These are phyloP conservation scores for Phytopythium litorale DNA, from an alignment of 352 stramenopile species.

Conservation along the genomic window DNA sequence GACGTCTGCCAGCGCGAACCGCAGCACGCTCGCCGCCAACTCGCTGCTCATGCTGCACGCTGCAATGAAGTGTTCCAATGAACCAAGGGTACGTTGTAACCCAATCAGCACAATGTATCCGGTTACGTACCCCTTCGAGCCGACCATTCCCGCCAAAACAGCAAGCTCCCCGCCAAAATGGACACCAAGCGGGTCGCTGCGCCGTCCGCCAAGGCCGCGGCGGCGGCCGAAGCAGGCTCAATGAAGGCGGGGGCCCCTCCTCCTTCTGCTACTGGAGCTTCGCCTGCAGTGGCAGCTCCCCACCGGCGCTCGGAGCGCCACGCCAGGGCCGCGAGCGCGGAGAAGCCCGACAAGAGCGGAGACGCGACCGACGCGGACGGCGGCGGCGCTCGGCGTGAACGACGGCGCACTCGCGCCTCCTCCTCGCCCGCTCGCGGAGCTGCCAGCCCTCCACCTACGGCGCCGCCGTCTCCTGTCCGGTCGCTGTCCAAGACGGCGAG, in stretches of 20 bases:
- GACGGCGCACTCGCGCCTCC: not conserved
- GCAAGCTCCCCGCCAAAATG: not conserved
- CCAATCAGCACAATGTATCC: not conserved
- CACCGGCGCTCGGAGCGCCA: constrained; percentile 23
- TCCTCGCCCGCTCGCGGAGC: constrained; percentile 7
- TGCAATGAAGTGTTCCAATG: not conserved
- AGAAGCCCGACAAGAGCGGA: not conserved
- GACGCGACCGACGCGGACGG: constrained; percentile 1
- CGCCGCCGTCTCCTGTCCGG: constrained; percentile 5
- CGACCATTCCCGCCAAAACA: not conserved
- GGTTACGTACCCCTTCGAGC: not conserved
- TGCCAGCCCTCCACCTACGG: constrained; percentile 9
- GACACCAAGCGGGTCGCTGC: constrained; percentile 29
- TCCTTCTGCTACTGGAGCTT: not conserved
- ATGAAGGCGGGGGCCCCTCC: not conserved
- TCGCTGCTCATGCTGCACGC: constrained; percentile 17
- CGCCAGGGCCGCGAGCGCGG: not conserved
- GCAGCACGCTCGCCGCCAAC: constrained; percentile 35
- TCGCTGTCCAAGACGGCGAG: not conserved
- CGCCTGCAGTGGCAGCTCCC: not conserved
- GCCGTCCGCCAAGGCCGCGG: constrained; percentile 14
- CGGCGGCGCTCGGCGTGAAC: constrained; percentile 1
- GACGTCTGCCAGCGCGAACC: constrained; percentile 35
- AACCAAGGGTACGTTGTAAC: not conserved
- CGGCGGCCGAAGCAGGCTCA: constrained; percentile 5